Base-by-base conservation (phyloP, 164 flowering plant species). In the Aristolochia fimbriata region DNA sequence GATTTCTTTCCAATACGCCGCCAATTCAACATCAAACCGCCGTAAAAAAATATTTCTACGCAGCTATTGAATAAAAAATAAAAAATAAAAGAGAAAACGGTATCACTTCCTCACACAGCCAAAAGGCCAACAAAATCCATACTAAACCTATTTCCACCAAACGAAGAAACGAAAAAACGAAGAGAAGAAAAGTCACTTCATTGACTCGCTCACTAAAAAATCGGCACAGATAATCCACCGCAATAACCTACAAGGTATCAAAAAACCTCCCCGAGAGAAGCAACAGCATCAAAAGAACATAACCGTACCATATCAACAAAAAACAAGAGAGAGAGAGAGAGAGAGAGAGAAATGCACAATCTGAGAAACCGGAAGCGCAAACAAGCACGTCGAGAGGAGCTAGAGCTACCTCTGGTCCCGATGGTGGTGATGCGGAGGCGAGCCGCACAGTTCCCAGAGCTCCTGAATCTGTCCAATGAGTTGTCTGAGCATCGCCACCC, bases 391-490 rank as follows among this genome's bases (percentile, higher is more conserved):
- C 23, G 22, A 52, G 61, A 51, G 52, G 23, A 31, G 23, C 17
- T n/a, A 58, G 53, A 15, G 55, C 6, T 58, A 74, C 8, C 51
- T 67, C 1, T 23, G 48, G 56, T 52, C 14, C 63, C 51, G 61
- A 47, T 19, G 58, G 55, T 61, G 65, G 55, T 60, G 59, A 55
- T 45, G 60, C 57, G 74, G 79, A 63, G 70, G 70, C 66, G 81
- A 71, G 60, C 77, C 85, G 75, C 77, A 78, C 73, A 83, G 76
- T 52, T 83, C 70, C 47, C 77, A 72, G 62, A 86, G 78, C 70
- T 87, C 80, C 61, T 87, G 82, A 71, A 90, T 79, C 80, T 87
- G 87, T 52, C 83, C 86, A 70, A 91, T 86, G 60, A 91, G 72
- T 61, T 84, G 86, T 76, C 91, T 80, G 41, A 88, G 83, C 93